Evolutionary conservation across 2,329 filamentous ascomycete genomes (phyloP).

Genomic region (Thielaviopsis musarum): DNA sequence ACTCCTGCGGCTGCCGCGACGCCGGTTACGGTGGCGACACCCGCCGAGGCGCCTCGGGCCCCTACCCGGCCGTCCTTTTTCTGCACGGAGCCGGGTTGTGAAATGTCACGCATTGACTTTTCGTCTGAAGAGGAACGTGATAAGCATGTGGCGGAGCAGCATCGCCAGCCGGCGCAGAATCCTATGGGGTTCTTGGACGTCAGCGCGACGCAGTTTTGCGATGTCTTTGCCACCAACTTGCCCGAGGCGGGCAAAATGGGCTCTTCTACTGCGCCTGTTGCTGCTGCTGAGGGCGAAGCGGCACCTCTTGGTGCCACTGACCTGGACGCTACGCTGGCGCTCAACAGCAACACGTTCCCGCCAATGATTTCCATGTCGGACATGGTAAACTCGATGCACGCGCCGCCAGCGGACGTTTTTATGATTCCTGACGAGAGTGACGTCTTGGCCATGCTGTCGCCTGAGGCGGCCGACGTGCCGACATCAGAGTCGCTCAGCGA

Average conservation of each 20-base stretch:
- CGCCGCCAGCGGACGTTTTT: slow-evolving; percentile 5
- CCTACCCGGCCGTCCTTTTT: slow-evolving; percentile 27
- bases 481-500: slow-evolving; percentile 10
- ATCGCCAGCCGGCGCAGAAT: slow-evolving; percentile 36
- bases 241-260: slow-evolving; percentile 11
- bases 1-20: slow-evolving; percentile 11
- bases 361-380: slow-evolving; percentile 2
- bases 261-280: slow-evolving; percentile 26
- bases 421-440: background rate
- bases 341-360: background rate
- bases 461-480: background rate
- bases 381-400: slow-evolving; percentile 2
- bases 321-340: background rate
- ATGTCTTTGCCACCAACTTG: slow-evolving; percentile 14
- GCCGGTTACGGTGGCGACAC: slow-evolving; percentile 1
- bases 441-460: background rate
- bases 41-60: slow-evolving; percentile 14
- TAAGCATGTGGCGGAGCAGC: slow-evolving; percentile 40
- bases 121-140: slow-evolving; percentile 35
- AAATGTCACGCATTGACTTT: slow-evolving; percentile 32
- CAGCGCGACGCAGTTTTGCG: slow-evolving; percentile 25
- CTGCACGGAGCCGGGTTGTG: slow-evolving; percentile 39
- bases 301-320: background rate
- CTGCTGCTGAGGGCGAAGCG: background rate
- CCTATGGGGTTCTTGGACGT: slow-evolving; percentile 36